A percentile compares a stretch with the other conserved stretches of the same genome.
Conservation (phyloP, 2,329 filamentous ascomycete species). For the Thermothelomyces thermophilus region DNA sequence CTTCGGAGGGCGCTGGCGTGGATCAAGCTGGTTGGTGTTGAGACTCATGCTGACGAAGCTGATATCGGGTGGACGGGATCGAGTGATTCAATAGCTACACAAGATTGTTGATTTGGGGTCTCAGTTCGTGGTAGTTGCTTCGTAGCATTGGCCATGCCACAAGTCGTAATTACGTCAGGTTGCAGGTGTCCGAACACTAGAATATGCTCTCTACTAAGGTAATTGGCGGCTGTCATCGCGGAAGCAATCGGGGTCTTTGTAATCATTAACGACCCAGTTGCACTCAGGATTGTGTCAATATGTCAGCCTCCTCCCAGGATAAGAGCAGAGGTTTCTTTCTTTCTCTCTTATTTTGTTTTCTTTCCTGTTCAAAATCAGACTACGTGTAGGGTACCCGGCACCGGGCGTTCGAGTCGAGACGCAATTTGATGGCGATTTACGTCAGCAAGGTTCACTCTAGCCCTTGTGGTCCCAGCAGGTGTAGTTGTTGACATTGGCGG, state of each 20-base stretch:
- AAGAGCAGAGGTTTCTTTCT: too few relatives aligned
- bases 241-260: constrained; percentile 12
- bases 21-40: constrained; percentile 25
- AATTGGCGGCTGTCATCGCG: constrained; percentile 6
- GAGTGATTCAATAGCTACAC: too few relatives aligned
- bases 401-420: constrained; percentile 6
- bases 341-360: too few relatives aligned
- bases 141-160: too few relatives aligned
- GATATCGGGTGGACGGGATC: too few relatives aligned
- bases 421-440: neutral
- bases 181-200: constrained; percentile 2
- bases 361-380: too few relatives aligned
- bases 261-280: constrained; percentile 10
- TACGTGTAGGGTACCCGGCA: constrained; percentile 5
- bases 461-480: constrained; percentile 9
- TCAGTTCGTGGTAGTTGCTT: too few relatives aligned
- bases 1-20: constrained; percentile 34
- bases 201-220: neutral
- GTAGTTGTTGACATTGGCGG: constrained; percentile 3
- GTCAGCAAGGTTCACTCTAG: constrained; percentile 6
- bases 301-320: too few relatives aligned
- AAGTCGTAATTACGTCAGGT: constrained; percentile 2
- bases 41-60: constrained; percentile 6
- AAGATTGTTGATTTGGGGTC: too few relatives aligned
- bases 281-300: too few relatives aligned